Evolutionary conservation across 2,329 filamentous ascomycete genomes (phyloP).

Genomic region (Aspergillus tamarii): DNA sequence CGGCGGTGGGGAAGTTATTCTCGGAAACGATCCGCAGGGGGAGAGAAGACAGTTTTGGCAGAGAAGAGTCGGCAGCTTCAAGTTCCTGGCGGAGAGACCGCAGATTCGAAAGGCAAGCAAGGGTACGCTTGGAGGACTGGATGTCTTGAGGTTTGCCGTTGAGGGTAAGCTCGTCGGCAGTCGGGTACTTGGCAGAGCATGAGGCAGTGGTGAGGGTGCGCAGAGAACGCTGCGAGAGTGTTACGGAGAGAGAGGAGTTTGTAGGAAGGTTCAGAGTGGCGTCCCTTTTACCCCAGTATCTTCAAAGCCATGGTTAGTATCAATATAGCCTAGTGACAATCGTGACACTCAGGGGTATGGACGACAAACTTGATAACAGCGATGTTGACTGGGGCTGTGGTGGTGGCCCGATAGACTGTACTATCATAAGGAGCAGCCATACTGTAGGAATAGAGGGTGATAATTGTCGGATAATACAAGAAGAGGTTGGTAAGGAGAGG

Average conservation of each 20-base stretch:
- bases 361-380: slow-evolving; percentile 83
- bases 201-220: slow-evolving; percentile 95
- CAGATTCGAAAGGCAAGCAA: slow-evolving; percentile 89
- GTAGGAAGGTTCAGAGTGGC: slow-evolving; percentile 92
- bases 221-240: slow-evolving; percentile 89
- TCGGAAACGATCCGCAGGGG: slow-evolving; percentile 86
- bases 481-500: neutral
- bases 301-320: slow-evolving; percentile 31
- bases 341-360: slow-evolving; percentile 17
- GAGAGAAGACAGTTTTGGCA: slow-evolving; percentile 79
- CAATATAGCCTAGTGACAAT: neutral
- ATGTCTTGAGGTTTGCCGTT: slow-evolving; percentile 85
- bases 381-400: slow-evolving; percentile 96
- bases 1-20: slow-evolving; percentile 99
- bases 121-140: slow-evolving; percentile 78
- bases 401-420: slow-evolving; percentile 84
- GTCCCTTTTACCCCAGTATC: slow-evolving; percentile 97
- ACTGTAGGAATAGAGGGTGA: slow-evolving; percentile 3
- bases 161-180: slow-evolving; percentile 73
- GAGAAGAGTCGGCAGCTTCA: slow-evolving; percentile 69
- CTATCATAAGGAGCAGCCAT: slow-evolving; percentile 42
- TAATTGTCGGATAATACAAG: neutral
- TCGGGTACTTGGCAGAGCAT: slow-evolving; percentile 73
- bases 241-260: slow-evolving; percentile 96
- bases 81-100: slow-evolving; percentile 75